Evolutionary conservation across 495 filamentous ascomycete genomes (phyloP).

Genomic region (Lindgomyces ingoldianus): DNA sequence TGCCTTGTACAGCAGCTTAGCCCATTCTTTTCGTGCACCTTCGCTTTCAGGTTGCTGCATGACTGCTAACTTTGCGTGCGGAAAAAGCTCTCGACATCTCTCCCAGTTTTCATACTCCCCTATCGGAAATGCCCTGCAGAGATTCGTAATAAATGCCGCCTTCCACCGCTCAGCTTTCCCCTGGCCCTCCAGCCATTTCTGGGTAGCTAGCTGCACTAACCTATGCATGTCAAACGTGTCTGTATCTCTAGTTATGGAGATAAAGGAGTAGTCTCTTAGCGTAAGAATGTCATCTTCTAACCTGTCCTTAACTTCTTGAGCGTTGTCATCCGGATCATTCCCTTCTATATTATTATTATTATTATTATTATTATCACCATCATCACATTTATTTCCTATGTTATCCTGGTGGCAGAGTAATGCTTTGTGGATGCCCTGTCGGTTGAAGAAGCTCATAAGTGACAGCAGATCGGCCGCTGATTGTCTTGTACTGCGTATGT

Average conservation of each 20-base stretch:
- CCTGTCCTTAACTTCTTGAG: too few species aligned
- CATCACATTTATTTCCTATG: neutral
- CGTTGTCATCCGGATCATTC: too few species aligned
- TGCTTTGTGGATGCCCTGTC: neutral
- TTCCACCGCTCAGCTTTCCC: conserved; percentile 47
- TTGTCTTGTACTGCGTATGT: conserved; percentile 39
- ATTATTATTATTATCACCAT: neutral
- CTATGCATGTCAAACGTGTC: conserved; percentile 51
- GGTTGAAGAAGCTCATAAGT: conserved; percentile 9
- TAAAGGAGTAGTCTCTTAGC: neutral
- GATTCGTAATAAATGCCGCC: conserved; percentile 45
- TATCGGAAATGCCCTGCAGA: neutral
- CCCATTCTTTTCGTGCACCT: conserved; percentile 5
- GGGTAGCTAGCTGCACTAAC: conserved; percentile 52
- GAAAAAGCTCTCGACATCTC: conserved; percentile 18
- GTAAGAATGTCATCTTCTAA: neutral
- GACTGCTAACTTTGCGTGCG: conserved; percentile 14
- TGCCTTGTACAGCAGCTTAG: conserved; percentile 14
- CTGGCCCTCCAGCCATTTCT: conserved; percentile 48
- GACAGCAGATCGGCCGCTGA: conserved; percentile 27
- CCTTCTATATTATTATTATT: neutral
- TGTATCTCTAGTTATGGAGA: neutral
- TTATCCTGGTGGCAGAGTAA: neutral
- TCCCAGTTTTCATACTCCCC: conserved; percentile 26
- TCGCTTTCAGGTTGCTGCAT: neutral